Evolutionary conservation across 2,329 filamentous ascomycete species (phyloP), one percentile per base, ranked within the genome.

Genomic region (Aspergillus thermomutatus): DNA sequence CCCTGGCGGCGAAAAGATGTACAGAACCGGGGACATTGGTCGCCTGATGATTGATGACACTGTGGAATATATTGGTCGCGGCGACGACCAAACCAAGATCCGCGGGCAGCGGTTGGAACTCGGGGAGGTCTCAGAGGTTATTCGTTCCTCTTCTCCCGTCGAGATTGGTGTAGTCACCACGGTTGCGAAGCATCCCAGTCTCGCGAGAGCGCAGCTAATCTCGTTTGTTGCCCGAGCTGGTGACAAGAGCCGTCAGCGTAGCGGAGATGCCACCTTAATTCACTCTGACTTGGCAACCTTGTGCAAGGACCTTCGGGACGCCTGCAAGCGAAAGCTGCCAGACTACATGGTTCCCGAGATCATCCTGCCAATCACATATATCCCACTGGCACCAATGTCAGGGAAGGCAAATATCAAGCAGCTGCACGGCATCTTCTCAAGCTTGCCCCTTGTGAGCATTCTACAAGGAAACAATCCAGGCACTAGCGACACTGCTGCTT

Each of bases 11-110:
- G 58, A 60, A 23, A 64, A 86, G 1, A 77, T 96, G 1, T 96
- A 96, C 66, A 83, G 90, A 3, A 91, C 88, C 34, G 92, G 92
- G 0, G 92, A 96, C 66, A 80, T 92, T 61, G 92, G 91, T 0
- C 82, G 90, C 17, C 83, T 96, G 76, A 82, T 95, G 9, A 79
- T 84, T 0, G 89, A 94, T 65, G 88, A 88, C 0, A 88, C 86
- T 0, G 79, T 96, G 3, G 75, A 91, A 6, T 91, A 93, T 40
- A 74, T 86, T 9, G 90, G 91, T 5, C 83, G 91, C 45, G 79
- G 88, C 17, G 91, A 96, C 63, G 89, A 89, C 58, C 91, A 95
- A 70, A 81, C 95, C 55, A 96, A 96, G 70, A 82, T 96, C 14
- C 83, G 90, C 41, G 92, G 92, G 0, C 89, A 93, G 64, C 80